Evolutionary conservation across 2,329 filamentous ascomycete species (phyloP).

Genomic region (Penicillium sp.): DNA sequence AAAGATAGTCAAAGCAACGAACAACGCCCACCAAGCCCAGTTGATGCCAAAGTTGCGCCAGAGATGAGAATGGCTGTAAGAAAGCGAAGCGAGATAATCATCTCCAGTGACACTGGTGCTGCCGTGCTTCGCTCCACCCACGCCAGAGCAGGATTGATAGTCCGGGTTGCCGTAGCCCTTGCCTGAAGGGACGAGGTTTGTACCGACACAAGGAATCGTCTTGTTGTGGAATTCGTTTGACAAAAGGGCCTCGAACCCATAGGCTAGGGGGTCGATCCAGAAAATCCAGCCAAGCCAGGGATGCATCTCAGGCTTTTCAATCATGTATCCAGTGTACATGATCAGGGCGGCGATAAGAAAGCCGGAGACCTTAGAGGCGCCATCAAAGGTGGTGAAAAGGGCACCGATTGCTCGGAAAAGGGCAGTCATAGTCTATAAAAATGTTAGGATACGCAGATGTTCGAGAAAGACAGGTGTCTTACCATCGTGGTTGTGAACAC

Average conservation of each 20-base stretch:
- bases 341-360: conserved; percentile 38
- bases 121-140: conserved; percentile 55
- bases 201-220: conserved; percentile 36
- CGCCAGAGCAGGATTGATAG: conserved; percentile 47
- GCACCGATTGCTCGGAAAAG: conserved; percentile 58
- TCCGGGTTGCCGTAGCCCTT: conserved; percentile 29
- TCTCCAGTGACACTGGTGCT: conserved; percentile 54
- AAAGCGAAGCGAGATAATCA: conserved; percentile 56
- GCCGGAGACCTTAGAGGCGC: conserved; percentile 54
- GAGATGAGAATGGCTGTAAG: conserved; percentile 52
- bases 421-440: conserved; percentile 53
- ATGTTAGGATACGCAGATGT: conserved; percentile 11
- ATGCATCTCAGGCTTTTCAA: conserved; percentile 50
- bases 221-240: conserved; percentile 39
- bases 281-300: conserved; percentile 53
- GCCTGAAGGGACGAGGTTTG: conserved; percentile 36
- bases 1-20: conserved; percentile 57
- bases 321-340: conserved; percentile 46
- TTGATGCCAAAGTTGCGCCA: conserved; percentile 63
- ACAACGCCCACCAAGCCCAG: conserved; percentile 63
- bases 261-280: conserved; percentile 42
- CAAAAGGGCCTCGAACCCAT: conserved; percentile 40
- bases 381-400: conserved; percentile 56
- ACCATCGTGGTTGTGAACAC: conserved; percentile 54
- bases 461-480: conserved; percentile 13